These are phyloP conservation scores for Hymenoscyphus fraxineus DNA, from an alignment of 2,329 filamentous ascomycete genomes.

Conservation along the genomic window DNA sequence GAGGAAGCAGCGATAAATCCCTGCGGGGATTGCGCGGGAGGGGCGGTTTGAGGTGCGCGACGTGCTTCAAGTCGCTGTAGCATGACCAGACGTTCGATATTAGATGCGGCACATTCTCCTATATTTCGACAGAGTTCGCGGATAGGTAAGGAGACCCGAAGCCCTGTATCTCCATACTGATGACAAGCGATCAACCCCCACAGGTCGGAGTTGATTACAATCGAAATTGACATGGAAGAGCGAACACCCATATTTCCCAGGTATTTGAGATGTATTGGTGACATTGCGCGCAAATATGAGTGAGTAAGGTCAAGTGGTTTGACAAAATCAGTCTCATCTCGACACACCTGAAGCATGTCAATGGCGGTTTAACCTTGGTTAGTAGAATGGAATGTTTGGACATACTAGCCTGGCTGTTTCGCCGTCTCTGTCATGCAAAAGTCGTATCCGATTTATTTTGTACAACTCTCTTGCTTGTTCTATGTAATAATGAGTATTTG, in stretches of 20 bases:
- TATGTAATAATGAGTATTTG: not conserved
- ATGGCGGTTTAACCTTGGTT: not conserved
- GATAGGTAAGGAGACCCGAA: slow-evolving; percentile 84
- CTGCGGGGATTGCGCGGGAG: slow-evolving; percentile 17
- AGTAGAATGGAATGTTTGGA: not conserved
- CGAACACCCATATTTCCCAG: slow-evolving; percentile 81
- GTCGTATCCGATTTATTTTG: slow-evolving; percentile 79
- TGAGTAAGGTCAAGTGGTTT: slow-evolving; percentile 77
- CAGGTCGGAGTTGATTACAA: slow-evolving; percentile 76
- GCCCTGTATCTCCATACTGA: slow-evolving; percentile 68
- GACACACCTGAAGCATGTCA: slow-evolving; percentile 56
- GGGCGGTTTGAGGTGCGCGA: slow-evolving; percentile 13
- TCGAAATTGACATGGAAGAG: slow-evolving; percentile 88
- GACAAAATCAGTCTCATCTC: slow-evolving; percentile 66
- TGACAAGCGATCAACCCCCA: slow-evolving; percentile 89
- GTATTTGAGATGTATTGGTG: slow-evolving; percentile 83
- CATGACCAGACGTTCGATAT: slow-evolving; percentile 24
- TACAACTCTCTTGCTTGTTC: slow-evolving; percentile 78
- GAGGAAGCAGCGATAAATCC: slow-evolving; percentile 24
- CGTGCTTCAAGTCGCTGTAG: slow-evolving; percentile 20
- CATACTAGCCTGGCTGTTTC: slow-evolving; percentile 64
- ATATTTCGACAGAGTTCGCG: slow-evolving; percentile 85
- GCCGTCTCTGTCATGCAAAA: slow-evolving; percentile 79
- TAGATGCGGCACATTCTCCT: slow-evolving; percentile 36
- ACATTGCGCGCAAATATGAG: slow-evolving; percentile 81